These are phyloP conservation scores for Celoporthe dispersa DNA, from an alignment of 2,329 filamentous ascomycete genomes.

Conservation along the genomic window DNA sequence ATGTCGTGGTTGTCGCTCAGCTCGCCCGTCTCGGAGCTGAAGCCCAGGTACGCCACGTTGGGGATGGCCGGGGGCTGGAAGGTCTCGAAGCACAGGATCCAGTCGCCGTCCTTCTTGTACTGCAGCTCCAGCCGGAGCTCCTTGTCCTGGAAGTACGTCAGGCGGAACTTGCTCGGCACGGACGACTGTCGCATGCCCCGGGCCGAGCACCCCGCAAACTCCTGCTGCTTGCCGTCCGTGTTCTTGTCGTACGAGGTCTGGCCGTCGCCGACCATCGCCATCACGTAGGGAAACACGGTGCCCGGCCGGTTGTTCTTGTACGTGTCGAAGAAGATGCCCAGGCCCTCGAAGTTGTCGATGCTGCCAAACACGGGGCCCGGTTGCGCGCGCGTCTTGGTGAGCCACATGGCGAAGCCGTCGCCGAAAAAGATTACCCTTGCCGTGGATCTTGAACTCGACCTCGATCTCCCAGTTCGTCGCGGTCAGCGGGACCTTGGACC, in stretches of 20 bases:
- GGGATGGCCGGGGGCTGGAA: slow-evolving; percentile 76
- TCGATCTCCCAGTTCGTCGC: slow-evolving; percentile 99
- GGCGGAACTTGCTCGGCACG: slow-evolving; percentile 79
- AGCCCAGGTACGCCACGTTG: slow-evolving; percentile 73
- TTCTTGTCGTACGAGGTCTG: slow-evolving; percentile 87
- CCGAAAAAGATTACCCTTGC: slow-evolving; percentile 90
- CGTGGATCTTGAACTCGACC: slow-evolving; percentile 92
- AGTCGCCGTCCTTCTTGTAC: slow-evolving; percentile 89
- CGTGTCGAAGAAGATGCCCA: slow-evolving; percentile 95
- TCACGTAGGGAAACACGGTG: slow-evolving; percentile 94
- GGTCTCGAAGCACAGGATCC: slow-evolving; percentile 86
- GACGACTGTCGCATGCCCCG: slow-evolving; percentile 82
- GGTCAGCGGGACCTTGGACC: slow-evolving; percentile 90
- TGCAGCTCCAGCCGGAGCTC: slow-evolving; percentile 87
- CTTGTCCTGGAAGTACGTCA: slow-evolving; percentile 98
- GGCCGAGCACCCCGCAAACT: slow-evolving; percentile 93
- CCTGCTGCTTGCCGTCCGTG: slow-evolving; percentile 90
- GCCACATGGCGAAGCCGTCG: slow-evolving; percentile 97
- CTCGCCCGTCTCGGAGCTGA: slow-evolving; percentile 91
- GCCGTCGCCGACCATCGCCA: slow-evolving; percentile 97
- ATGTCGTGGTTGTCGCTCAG: slow-evolving; percentile 98
- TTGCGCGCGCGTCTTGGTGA: slow-evolving; percentile 88
- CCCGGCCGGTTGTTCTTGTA: slow-evolving; percentile 99
- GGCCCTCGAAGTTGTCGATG: slow-evolving; percentile 86
- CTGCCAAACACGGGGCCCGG: slow-evolving; percentile 86